Evolutionary conservation across 768 basidiomycete species (phyloP), one percentile per base, ranked within the genome.

Genomic region (Leccinum longicurvipes): DNA sequence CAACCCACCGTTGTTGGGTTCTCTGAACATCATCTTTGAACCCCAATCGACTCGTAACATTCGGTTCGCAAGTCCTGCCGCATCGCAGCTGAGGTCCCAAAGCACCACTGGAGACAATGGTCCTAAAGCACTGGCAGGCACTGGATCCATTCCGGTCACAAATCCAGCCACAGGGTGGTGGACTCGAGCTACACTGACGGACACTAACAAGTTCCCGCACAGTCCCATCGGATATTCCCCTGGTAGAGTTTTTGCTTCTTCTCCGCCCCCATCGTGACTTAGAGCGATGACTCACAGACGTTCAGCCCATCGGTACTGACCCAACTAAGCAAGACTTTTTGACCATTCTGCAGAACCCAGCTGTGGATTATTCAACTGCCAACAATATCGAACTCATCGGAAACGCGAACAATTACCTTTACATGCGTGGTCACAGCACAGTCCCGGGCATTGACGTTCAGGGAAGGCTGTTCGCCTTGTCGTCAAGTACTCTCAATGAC

Each of bases 81-180:
- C 58, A 14, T 15, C 23, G 5, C 24, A 53, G 41, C 21, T 52
- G 6, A 53, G 51, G 17, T 31, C 21, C 21, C 21, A 50, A 21
- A n/a, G 49, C 25, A 14, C n/a, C 5, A 2, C 31, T 8, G 14
- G 15, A 19, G 14, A 27, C 5, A 23, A n/a, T 7, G n/a, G 3
- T 6, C 7, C 31, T 19, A 32, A 45, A 7, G 12, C 44, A 45
- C 44, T 24, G 15, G 24, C 12, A 24, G 9, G 14, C 11, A 4
- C 44, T 7, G 44, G 44, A 45, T 9, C 55, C 6, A 57, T 59
- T 6, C 55, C 58, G 9, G 11, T 39, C 15, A 59, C 58, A 31
- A 59, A 24, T 21, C 58, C 58, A 17, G 51, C 55, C 14, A 59
- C 58, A 3, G 58, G 58, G n/a, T 59, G 58, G 58, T 59, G 58